A percentile compares a stretch with the other conserved stretches of the same genome.
Evolutionary conservation across 2,329 filamentous ascomycete genomes (phyloP).

Genomic region (Aspergillus chevalieri): DNA sequence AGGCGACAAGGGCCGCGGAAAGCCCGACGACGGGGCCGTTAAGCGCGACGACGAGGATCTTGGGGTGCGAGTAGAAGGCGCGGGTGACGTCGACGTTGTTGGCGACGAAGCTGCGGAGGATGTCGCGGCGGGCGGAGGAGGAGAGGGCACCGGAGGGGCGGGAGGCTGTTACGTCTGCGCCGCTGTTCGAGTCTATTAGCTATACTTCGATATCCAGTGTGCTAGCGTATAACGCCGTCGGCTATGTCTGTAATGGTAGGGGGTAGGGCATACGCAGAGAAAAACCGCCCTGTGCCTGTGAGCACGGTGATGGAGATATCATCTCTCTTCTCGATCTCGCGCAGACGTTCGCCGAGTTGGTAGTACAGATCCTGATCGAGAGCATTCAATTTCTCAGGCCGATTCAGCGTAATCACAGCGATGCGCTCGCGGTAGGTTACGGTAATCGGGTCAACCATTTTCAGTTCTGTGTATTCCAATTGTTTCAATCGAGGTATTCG

Average conservation of each 20-base stretch:
- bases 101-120: constrained; percentile 66
- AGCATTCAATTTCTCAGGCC: constrained; percentile 81
- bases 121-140: constrained; percentile 48
- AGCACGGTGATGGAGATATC: constrained; percentile 81
- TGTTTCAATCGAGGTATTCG: background rate
- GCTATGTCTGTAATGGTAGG: background rate
- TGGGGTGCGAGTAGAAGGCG: constrained; percentile 87
- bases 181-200: constrained; percentile 44
- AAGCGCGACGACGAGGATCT: constrained; percentile 83
- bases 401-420: constrained; percentile 81
- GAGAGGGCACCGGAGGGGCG: constrained; percentile 37
- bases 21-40: constrained; percentile 90
- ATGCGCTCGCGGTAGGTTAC: constrained; percentile 62
- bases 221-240: background rate
- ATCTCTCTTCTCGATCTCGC: constrained; percentile 69
- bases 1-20: constrained; percentile 72
- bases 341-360: constrained; percentile 63
- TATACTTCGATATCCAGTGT: too few species aligned
- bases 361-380: constrained; percentile 69
- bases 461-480: background rate
- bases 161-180: constrained; percentile 66
- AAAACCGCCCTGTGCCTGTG: constrained; percentile 71
- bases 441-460: constrained; percentile 43
- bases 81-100: constrained; percentile 87
- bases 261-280: constrained; percentile 66